Percentiles rank a stretch among this genome's conserved stretches.
Conservation (phyloP, 2,329 filamentous ascomycete genomes). For the Coniochaeta hoffmannii region DNA sequence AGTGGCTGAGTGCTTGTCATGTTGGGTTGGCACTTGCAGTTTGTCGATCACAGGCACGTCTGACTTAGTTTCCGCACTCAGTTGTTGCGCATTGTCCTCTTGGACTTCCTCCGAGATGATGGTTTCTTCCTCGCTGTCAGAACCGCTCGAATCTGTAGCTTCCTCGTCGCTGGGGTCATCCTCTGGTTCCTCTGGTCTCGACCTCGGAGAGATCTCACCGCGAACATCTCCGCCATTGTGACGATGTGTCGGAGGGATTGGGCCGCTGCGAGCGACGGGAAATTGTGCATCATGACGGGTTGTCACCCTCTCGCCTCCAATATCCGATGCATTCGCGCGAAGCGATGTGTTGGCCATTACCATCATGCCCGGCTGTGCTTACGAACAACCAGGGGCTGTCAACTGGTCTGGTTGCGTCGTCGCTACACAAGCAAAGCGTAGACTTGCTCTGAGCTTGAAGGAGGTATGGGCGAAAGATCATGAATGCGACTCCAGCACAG, state of each 20-base stretch:
- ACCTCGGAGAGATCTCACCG: neutral
- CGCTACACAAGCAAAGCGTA: neutral
- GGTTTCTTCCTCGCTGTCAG: neutral
- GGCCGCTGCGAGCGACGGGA: neutral
- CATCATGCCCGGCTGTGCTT: neutral
- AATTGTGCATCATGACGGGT: neutral
- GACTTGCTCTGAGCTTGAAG: neutral
- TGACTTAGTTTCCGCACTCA: neutral
- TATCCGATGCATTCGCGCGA: neutral
- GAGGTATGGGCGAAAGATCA: neutral
- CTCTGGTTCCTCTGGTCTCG: neutral
- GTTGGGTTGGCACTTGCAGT: neutral
- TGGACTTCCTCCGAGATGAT: neutral
- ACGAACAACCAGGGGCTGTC: neutral
- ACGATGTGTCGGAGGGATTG: no score
- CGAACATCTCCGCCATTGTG: neutral
- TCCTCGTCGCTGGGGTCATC: neutral
- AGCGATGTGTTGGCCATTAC: neutral
- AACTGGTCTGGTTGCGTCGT: neutral
- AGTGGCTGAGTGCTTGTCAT: neutral
- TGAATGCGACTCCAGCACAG: neutral
- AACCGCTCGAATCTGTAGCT: neutral
- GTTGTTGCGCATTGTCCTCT: neutral
- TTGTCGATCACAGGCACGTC: neutral
- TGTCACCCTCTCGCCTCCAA: neutral